Conservation (phyloP, 1,284 basidiomycete genomes). For the Polyporus tsugae region DNA sequence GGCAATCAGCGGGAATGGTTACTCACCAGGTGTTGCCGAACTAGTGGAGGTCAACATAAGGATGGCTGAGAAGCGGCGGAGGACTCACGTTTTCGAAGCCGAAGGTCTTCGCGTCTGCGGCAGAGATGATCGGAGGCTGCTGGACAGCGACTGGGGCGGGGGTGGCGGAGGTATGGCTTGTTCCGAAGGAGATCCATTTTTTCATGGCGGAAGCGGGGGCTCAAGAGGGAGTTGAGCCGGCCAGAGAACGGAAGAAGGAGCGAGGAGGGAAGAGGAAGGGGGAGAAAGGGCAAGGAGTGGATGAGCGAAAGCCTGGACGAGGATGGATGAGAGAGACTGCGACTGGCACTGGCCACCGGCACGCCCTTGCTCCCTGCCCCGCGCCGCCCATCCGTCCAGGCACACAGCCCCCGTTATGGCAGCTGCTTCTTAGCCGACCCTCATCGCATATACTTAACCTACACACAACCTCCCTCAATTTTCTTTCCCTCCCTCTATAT, state of each 20-base stretch:
- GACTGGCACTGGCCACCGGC: neutral
- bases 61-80: conserved; percentile 16
- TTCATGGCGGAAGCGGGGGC: conserved; percentile 38
- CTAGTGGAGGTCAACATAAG: conserved; percentile 45
- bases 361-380: neutral
- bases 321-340: conserved; percentile 3
- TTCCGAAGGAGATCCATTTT: conserved; percentile 41
- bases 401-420: conserved; percentile 14
- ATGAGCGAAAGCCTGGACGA: conserved; percentile 8
- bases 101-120: conserved; percentile 83
- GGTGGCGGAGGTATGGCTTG: conserved; percentile 28
- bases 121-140: conserved; percentile 44
- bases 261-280: neutral
- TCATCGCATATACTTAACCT: neutral
- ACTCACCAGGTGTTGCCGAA: conserved; percentile 86
- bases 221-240: conserved; percentile 28
- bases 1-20: neutral
- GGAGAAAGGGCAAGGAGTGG: conserved; percentile 3
- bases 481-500: neutral
- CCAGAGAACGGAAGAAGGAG: conserved; percentile 7
- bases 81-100: conserved; percentile 89
- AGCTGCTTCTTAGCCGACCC: conserved; percentile 6
- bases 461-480: neutral
- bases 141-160: conserved; percentile 32
- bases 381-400: conserved; percentile 22